Evolutionary conservation across 768 basidiomycete species (phyloP).

Genomic region (Kondoa malvinella): DNA sequence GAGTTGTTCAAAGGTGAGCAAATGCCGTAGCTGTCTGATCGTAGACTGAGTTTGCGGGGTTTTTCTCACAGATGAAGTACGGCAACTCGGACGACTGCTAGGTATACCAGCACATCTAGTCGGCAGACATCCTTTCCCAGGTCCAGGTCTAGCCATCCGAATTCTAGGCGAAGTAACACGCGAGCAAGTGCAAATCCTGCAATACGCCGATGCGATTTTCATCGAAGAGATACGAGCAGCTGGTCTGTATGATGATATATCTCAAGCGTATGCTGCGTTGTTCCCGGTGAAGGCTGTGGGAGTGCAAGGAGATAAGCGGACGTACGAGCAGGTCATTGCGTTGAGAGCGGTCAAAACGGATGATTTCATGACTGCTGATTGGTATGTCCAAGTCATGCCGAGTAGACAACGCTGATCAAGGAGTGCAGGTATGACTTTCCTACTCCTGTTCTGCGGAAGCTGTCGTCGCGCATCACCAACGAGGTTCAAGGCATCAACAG

Average conservation of each 20-base stretch:
- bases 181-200: constrained; percentile 75
- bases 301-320: constrained; percentile 90
- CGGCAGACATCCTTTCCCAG: constrained; percentile 94
- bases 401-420: background rate
- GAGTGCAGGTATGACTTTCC: constrained; percentile 98
- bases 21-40: background rate
- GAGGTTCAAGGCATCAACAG: constrained; percentile 93
- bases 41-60: background rate
- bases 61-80: constrained; percentile 62
- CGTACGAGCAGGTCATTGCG: constrained; percentile 94
- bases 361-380: constrained; percentile 99
- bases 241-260: constrained; percentile 76
- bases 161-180: constrained; percentile 90
- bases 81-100: constrained; percentile 74
- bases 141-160: constrained; percentile 92
- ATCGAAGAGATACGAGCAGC: constrained; percentile 95
- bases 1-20: constrained; percentile 89
- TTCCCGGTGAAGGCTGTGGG: constrained; percentile 93
- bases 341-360: constrained; percentile 91
- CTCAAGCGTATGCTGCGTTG: constrained; percentile 90
- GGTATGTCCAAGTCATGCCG: constrained; percentile 39
- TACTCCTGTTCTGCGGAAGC: constrained; percentile 63
- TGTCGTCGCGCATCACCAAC: constrained; percentile 93
- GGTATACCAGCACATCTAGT: constrained; percentile 83
- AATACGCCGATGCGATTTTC: constrained; percentile 85